Evolutionary conservation across 2,329 filamentous ascomycete genomes (phyloP), one percentile per base, ranked within the genome.

Genomic region (Scorias spongiosa): DNA sequence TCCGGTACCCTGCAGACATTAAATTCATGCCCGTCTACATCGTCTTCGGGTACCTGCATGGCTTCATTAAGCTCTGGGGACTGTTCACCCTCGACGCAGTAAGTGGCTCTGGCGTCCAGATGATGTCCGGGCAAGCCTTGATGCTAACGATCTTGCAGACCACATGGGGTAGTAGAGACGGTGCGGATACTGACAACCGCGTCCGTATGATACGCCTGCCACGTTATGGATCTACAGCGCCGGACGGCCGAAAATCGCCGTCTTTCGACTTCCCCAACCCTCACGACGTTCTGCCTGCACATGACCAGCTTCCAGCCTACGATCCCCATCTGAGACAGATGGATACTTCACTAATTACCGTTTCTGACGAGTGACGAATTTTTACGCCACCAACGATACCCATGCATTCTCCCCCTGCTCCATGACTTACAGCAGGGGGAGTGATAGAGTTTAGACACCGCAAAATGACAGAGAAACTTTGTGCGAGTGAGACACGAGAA

Each of bases 131-230:
- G 15, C 38, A 45, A 14, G 41, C 20, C 43, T 9, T 3, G 42
- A 10, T 8, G 5, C 37, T 15, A 15, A 28, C 14, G 28, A 39
- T 44, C 38, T 6, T 37, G 34, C 59, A 95, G 88, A 95, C 88
- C 39, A 89, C 87, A 42, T 95, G 88, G 88, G 88, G 88, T 58
- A 94, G 86, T 66, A 81, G 88, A 64, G 84, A 86, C 55, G 88
- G 91, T 55, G 88, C 86, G 58, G 88, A 95, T 64, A 75, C 81
- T 53, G 83, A 93, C 63, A 82, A 93, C 63, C 74, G 74, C 50
- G 72, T 78, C 53, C 79, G 82, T 57, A 78, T 84, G 68, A 75
- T 64, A 40, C 57, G 55, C 28, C 50, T 61, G n/a, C 59, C 59
- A 42, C 53, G 51, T 11, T 62, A 62, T 49, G 54, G 52, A 41